Evolutionary conservation across 140 eudicot genomes (phyloP), one percentile per base, ranked within the genome.

Genomic region (Ambrosia hybrid): DNA sequence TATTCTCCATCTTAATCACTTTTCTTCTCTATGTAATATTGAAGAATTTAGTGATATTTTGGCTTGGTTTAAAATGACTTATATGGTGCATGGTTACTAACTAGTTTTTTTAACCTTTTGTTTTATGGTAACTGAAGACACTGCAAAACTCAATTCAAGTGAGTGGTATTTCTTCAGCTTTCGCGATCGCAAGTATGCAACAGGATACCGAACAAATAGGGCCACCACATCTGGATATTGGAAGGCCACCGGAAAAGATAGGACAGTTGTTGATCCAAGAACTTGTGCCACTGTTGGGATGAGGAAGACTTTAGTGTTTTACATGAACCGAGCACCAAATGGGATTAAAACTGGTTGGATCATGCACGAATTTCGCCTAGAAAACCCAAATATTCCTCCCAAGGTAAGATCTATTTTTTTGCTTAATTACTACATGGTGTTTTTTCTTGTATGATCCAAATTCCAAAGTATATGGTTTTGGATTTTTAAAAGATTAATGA

Each of bases 141-240:
- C 73, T 67, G 96, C 98, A n/a, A 92, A 92, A 86, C 76, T 92
- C 65, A 92, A 92, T 74, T 78, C 95, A 43, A 89, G 74, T 4
- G 98, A 89, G 80, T 92, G 98, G 98, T 92, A 87, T 67, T 92
- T 92, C 92, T 92, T 92, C 74, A 92, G 95, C 85, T 92, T 89
- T 72, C 90, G 98, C 4, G 96, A 92, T 73, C 95, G 96, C 30
- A 92, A 92, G 84, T 92, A 92, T 41, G 89, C 98, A 4, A 92
- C 96, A 0, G 98, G 98, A 9, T 87, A 66, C 41, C 81, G 96
- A 37, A 84, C 95, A 13, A 92, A 92, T 52, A 66, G 98, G 57
- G 98, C 95, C 9, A 92, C 96, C 10, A 84, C 63, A 14, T 67
- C 85, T 0, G 98, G 96, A 69, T 92, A 92, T 58, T 92, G 98